Evolutionary conservation across 2,329 filamentous ascomycete species (phyloP), one percentile per base, ranked within the genome.

Genomic region (Sporothrix schenckii): DNA sequence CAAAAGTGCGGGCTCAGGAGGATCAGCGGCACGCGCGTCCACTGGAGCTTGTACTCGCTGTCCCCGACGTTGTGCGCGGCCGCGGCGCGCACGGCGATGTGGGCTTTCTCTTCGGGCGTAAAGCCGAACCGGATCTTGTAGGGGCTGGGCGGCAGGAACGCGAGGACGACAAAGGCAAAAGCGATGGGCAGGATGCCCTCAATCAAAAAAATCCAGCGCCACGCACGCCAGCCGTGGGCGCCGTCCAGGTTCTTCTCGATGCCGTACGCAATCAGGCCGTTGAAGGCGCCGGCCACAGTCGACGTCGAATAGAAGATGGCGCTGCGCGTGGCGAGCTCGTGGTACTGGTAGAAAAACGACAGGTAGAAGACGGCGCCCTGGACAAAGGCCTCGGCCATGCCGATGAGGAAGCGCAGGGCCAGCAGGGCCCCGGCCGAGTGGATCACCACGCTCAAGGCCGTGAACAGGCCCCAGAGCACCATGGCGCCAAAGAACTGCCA

Each of bases 191-290:
- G 76, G 53, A 76, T 75, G 6, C 81, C 81, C 71, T 83, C 80
- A 24, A 83, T 77, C 53, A 81, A 77, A 72, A 81, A 81, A 5
- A 81, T 75, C 78, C 80, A 81, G 66, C 76, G 75, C 80, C 81
- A 83, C 9, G 78, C 14, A 73, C 72, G 60, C 81, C 75, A 79
- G 79, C 24, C 6, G 78, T 77, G 24, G 71, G 72, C 11, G 77
- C 85, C 82, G 70, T 89, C 41, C 14, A 53, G 10, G 27, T 66
- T 66, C 30, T 53, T 77, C 13, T 77, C 75, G 41, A 77, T 78
- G 76, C 79, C 3, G 9, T 44, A 60, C n/a, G 80, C 81, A 19
- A 83, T 79, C 21, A 83, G 75, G 13, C 81, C 81, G 3, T 79
- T 79, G 68, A 83, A 82, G 4, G 79, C 78, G 30, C 78, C 79